A percentile compares a stretch with the other conserved stretches of the same genome.
These are phyloP conservation scores for Rhizoclosmatium sp. DNA, from an alignment of 192 early-diverging fungal genomes.

Conservation along the genomic window DNA sequence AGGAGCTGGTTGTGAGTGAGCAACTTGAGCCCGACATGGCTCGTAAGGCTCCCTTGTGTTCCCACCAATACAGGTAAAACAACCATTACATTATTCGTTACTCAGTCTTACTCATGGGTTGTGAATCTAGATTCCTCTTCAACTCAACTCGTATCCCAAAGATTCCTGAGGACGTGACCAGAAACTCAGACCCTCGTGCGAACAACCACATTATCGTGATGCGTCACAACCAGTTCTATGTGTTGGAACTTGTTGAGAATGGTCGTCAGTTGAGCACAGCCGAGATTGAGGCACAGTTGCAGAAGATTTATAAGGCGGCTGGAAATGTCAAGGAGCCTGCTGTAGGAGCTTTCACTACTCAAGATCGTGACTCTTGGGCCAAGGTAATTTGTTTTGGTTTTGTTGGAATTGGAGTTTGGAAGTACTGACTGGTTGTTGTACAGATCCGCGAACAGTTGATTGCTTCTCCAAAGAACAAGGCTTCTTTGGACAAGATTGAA, in stretches of 20 bases:
- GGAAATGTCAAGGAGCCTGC: conserved; percentile 73
- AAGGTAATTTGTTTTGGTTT: conserved; percentile 56
- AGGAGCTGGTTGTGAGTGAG: conserved; percentile 75
- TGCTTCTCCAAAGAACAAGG: conserved; percentile 72
- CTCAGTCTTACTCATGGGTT: neutral
- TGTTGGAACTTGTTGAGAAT: conserved; percentile 74
- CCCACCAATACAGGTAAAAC: conserved; percentile 88
- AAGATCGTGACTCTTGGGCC: conserved; percentile 94
- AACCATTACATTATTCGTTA: neutral
- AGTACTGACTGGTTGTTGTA: conserved; percentile 26
- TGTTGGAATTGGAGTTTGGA: conserved; percentile 14
- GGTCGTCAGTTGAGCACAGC: conserved; percentile 82
- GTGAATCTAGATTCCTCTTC: conserved; percentile 72
- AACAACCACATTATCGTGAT: conserved; percentile 89
- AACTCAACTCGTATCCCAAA: conserved; percentile 91
- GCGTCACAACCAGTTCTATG: conserved; percentile 91
- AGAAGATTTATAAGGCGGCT: conserved; percentile 72
- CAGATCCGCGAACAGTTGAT: conserved; percentile 34
- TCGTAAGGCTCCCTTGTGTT: conserved; percentile 81
- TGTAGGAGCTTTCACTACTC: conserved; percentile 90
- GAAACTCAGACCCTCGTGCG: conserved; percentile 70
- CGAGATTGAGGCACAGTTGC: conserved; percentile 84
- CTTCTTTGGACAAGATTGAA: conserved; percentile 83
- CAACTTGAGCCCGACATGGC: conserved; percentile 84
- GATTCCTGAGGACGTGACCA: conserved; percentile 84